Evolutionary conservation across 1,284 basidiomycete genomes (phyloP).

Genomic region (Marasmius fiardii): DNA sequence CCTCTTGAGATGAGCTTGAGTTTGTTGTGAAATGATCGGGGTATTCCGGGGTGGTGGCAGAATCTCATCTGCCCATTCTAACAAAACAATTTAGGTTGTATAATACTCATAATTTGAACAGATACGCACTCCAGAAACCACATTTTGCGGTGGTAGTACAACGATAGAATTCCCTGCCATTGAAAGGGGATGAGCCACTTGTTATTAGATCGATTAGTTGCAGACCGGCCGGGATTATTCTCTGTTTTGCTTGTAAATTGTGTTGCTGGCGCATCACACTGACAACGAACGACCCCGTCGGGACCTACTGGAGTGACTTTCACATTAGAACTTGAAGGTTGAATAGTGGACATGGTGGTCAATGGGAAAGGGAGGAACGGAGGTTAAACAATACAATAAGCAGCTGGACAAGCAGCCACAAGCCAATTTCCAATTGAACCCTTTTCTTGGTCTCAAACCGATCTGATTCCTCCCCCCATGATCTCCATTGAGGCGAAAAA

Average conservation of each 20-base stretch:
- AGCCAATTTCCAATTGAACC: background rate
- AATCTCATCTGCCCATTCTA: background rate
- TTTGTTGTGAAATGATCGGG: background rate
- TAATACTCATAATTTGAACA: background rate
- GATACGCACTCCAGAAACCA: background rate
- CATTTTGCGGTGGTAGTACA: background rate
- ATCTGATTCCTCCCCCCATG: slow-evolving; percentile 4
- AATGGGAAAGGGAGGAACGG: background rate
- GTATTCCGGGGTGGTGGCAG: background rate
- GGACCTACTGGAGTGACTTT: background rate
- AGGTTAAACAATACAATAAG: background rate
- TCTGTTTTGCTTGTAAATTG: background rate
- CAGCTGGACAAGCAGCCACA: background rate
- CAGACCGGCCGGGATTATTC: background rate
- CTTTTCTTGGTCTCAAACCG: background rate
- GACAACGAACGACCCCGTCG: background rate
- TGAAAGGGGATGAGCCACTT: background rate
- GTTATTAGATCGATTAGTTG: no score
- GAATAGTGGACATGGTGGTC: background rate
- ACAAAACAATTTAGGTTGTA: background rate
- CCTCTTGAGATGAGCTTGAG: background rate
- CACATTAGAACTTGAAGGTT: no score
- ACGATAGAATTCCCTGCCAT: background rate
- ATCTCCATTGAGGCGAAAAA: slow-evolving; percentile 42
- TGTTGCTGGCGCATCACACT: background rate